Base-by-base conservation (phyloP, 345 rosid species). In the Cardamine chenopodiifolia region DNA sequence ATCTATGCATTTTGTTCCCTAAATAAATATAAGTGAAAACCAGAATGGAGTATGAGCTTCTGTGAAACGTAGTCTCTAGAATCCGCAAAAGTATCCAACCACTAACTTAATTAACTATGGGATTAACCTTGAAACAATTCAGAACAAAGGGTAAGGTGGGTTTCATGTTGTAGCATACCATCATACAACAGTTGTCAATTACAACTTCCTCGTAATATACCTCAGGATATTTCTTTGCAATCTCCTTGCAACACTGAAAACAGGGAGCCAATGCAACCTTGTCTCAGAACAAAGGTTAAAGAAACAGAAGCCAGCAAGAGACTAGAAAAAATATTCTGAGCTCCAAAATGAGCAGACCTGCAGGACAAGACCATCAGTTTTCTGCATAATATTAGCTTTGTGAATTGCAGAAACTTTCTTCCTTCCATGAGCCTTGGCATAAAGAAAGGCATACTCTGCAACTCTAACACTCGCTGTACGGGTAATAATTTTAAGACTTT, bases 111-210 rank as follows among this genome's bases (percentile, higher is more conserved):
- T 52, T 7, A 40, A 25, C 59, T 3, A 50, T 31, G 25, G 32
- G 26, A 11, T 7, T 62, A 32, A 62, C 53, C 15, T 48, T 48
- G 20, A 19, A 7, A 66, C 19, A 20, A 49, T 49, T 31, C 31
- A 14, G 15, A 50, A 66, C 47, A 48, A 66, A 66, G 15, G 34
- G n/a, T 52, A 50, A 39, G 12, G 31, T 31, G 47, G 7, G 23
- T 23, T 4, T 19, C 15, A 45, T 32, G 39, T 42, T n/a, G 80
- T 91, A 29, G 63, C 61, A 62, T 90, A 95, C 99, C 99, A 92
- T 95, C 99, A 95, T 95, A 74, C 98, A 92, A 76, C 99, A 95
- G 75, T 95, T 95, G 86, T 95, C 99, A 70, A 95, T 92, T 71
- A 95, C 98, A 74, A 95, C 98, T 86, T 95, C 88, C 85, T 95